Evolutionary conservation across 140 eudicot species (phyloP), one percentile per base, ranked within the genome.

Genomic region (Senecio squalidus): DNA sequence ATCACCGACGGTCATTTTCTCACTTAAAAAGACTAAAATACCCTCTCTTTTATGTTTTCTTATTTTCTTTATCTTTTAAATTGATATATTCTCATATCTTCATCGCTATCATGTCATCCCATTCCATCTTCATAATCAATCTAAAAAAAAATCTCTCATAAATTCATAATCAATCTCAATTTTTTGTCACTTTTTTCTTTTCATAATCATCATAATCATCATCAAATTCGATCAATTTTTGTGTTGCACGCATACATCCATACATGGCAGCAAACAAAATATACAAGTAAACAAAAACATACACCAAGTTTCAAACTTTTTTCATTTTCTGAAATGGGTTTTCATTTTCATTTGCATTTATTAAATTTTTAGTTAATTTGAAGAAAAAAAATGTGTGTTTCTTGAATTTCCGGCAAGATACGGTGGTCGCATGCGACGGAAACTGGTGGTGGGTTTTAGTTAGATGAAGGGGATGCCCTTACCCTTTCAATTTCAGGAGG

Each of bases 161-260:
- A n/a, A n/a, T n/a, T n/a, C n/a, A n/a, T n/a, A n/a, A n/a, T n/a
- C n/a, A n/a, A n/a, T n/a, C n/a, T n/a, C n/a, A n/a, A n/a, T n/a
- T n/a, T n/a, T n/a, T n/a, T n/a, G n/a, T n/a, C n/a, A n/a, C n/a
- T n/a, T n/a, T n/a, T n/a, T n/a, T n/a, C n/a, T n/a, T n/a, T n/a
- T n/a, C n/a, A n/a, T n/a, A n/a, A n/a, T n/a, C n/a, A n/a, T n/a
- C n/a, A n/a, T n/a, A n/a, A n/a, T n/a, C n/a, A n/a, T n/a, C n/a
- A n/a, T n/a, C n/a, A n/a, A n/a, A n/a, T n/a, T n/a, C n/a, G n/a
- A n/a, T n/a, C n/a, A n/a, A n/a, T 47, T 81, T 82, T 82, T 74
- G 77, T 69, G 82, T 73, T 82, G 84, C 76, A 82, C 89, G 81
- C 89, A 82, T 82, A 84, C 81, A 78, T 78, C 78, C 74, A n/a